These are phyloP conservation scores for Shiraia sp. DNA, from an alignment of 2,329 filamentous ascomycete genomes.

Conservation along the genomic window DNA sequence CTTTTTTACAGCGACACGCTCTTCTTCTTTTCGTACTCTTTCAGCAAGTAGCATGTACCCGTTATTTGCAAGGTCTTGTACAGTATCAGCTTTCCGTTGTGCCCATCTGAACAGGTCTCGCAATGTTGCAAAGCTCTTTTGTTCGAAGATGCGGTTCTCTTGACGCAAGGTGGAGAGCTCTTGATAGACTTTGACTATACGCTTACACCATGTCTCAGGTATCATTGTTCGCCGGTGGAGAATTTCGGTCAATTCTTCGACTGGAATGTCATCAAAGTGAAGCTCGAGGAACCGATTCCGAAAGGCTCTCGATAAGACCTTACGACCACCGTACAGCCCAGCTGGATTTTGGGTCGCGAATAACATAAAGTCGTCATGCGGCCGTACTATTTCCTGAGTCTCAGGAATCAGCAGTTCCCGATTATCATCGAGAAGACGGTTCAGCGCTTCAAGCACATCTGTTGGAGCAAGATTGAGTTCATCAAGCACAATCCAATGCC, in stretches of 20 bases:
- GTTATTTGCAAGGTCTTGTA: constrained; percentile 86
- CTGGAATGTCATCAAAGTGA: constrained; percentile 97
- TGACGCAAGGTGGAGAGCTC: constrained; percentile 89
- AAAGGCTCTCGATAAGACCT: constrained; percentile 90
- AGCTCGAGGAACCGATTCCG: constrained; percentile 95
- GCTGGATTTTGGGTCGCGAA: constrained; percentile 98
- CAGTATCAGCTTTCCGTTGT: constrained; percentile 77
- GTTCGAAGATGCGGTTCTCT: constrained; percentile 88
- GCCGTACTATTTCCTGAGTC: constrained; percentile 89
- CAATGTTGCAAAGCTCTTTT: constrained; percentile 95
- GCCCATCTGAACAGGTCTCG: constrained; percentile 97
- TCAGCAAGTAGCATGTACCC: constrained; percentile 97
- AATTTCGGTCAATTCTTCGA: constrained; percentile 90
- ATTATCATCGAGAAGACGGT: constrained; percentile 94
- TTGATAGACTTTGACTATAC: constrained; percentile 92
- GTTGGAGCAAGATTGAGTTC: constrained; percentile 96
- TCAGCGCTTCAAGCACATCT: constrained; percentile 94
- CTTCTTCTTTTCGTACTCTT: constrained; percentile 87
- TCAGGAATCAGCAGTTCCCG: constrained; percentile 93
- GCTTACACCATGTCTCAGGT: constrained; percentile 85
- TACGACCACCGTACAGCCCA: constrained; percentile 91
- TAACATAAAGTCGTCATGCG: constrained; percentile 94
- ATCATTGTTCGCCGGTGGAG: constrained; percentile 86
- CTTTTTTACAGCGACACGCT: constrained; percentile 79
- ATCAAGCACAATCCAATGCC: constrained; percentile 97